phyloP scores from a whole-genome alignment of 345 rosid species.

The Euphorbia peplus region DNA sequence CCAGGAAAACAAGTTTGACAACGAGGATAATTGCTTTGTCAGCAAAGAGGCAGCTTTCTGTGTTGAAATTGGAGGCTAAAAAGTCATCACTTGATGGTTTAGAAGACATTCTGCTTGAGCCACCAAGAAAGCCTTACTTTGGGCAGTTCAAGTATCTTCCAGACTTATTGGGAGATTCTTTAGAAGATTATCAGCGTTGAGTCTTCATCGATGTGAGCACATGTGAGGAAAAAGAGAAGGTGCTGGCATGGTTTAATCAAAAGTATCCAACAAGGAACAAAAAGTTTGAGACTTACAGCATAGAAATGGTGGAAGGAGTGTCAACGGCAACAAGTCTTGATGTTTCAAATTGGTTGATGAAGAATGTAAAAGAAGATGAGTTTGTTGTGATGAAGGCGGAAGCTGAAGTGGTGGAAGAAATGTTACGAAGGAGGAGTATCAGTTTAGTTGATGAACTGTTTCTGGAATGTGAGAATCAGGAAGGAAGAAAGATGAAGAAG shows the following conservation, averaged over 20 bases:
- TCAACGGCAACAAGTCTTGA: background rate
- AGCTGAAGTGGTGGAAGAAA: slow-evolving; percentile 40
- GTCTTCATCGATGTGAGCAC: slow-evolving; percentile 29
- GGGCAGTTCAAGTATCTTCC: slow-evolving; percentile 37
- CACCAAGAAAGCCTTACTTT: slow-evolving; percentile 30
- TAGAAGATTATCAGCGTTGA: slow-evolving; percentile 30
- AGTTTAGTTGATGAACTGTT: slow-evolving; percentile 44
- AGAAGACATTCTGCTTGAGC: slow-evolving; percentile 42
- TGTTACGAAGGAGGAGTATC: slow-evolving; percentile 21
- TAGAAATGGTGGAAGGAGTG: slow-evolving; percentile 16
- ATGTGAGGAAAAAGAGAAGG: slow-evolving; percentile 15
- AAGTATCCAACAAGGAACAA: slow-evolving; percentile 35
- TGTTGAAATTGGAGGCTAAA: slow-evolving; percentile 28
- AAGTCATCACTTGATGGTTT: slow-evolving; percentile 33
- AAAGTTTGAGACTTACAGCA: slow-evolving; percentile 28
- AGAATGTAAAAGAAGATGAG: slow-evolving; percentile 37
- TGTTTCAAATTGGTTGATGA: slow-evolving; percentile 35
- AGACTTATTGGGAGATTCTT: slow-evolving; percentile 35
- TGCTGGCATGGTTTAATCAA: slow-evolving; percentile 33
- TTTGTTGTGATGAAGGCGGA: slow-evolving; percentile 48
- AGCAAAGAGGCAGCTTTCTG: slow-evolving; percentile 25
- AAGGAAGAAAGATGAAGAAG: slow-evolving; percentile 25
- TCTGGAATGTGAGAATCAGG: slow-evolving; percentile 32
- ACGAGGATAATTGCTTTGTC: background rate
- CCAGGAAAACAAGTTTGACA: slow-evolving; percentile 31